Evolutionary conservation across 1,284 basidiomycete genomes (phyloP), one percentile per base, ranked within the genome.

Genomic region (Sphaerobolus stellatus): DNA sequence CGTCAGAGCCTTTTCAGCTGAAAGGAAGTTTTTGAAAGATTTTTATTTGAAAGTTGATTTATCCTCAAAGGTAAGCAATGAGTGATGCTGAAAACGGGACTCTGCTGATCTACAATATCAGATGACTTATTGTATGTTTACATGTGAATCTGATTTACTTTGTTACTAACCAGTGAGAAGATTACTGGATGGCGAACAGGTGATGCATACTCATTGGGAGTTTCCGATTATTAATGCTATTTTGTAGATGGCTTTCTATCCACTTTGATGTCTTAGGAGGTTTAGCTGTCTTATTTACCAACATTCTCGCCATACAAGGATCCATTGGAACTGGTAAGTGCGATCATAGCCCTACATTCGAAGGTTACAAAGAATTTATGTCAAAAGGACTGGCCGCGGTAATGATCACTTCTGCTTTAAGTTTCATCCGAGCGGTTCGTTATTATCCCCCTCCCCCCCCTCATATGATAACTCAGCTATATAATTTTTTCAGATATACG

Each of bases 11-110:
- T 59, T 59, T 38, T 57, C 58, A 18, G 51, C 56, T 4, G 58
- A 59, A 47, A 44, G 49, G 33, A 50, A 49, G 11, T 59, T 59
- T 48, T 30, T 59, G n/a, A 27, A 59, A 18, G 47, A 58, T 36
- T 22, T 59, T 11, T 48, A 59, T 34, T 24, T 56, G 4, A 86
- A 83, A 65, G 76, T 89, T 47, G 84, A 89, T 62, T 63, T 75
- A 20, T 86, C 84, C 1, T 87, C 81, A 0, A 79, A 83, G 77
- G 84, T n/a, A n/a, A n/a, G n/a, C n/a, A n/a, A n/a, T 83, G 28
- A 7, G 60, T 52, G 40, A 22, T 14, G 16, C 24, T 41, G 20
- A 14, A 25, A 30, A 14, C 34, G n/a, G 1, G 20, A 16, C 5
- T 24, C 13, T 20, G 2, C 31, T 31, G 13, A n/a, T 14, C 16